These are phyloP conservation scores for Epichloe aotearoae DNA, from an alignment of 2,329 filamentous ascomycete species.

Conservation along the genomic window DNA sequence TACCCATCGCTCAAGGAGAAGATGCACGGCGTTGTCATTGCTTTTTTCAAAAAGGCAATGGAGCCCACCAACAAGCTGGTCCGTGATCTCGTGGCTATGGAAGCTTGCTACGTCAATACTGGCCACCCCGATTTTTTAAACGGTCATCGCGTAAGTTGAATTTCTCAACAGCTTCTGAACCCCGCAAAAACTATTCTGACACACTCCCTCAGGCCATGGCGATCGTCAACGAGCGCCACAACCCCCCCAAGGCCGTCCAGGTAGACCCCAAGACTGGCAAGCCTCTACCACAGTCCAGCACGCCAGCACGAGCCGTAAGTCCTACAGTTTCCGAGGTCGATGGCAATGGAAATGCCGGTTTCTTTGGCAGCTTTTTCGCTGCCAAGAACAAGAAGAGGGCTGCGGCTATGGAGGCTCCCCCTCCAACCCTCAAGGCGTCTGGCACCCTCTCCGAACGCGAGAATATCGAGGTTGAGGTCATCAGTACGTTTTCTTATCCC, in stretches of 20 bases:
- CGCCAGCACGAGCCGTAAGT: conserved; percentile 61
- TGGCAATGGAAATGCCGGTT: conserved; percentile 52
- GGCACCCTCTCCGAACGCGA: conserved; percentile 90
- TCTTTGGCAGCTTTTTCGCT: conserved; percentile 97
- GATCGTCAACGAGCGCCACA: conserved; percentile 88
- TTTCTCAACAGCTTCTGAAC: too few species aligned
- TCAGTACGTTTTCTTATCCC: conserved; percentile 51
- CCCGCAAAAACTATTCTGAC: neutral
- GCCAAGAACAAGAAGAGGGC: conserved; percentile 99
- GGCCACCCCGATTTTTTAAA: conserved; percentile 97
- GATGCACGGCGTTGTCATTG: conserved; percentile 81
- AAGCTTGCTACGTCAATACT: conserved; percentile 95
- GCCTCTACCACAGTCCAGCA: conserved; percentile 55
- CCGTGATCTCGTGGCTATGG: conserved; percentile 84
- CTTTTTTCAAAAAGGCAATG: conserved; percentile 97
- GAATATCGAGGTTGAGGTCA: conserved; percentile 92
- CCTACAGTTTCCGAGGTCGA: conserved; percentile 49
- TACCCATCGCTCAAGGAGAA: conserved; percentile 96
- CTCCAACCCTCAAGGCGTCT: conserved; percentile 83
- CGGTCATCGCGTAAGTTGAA: conserved; percentile 59
- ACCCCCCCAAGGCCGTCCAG: conserved; percentile 67
- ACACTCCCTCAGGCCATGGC: conserved; percentile 61
- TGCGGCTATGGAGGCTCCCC: conserved; percentile 98
- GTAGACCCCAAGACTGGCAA: conserved; percentile 99
- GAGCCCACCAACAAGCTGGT: conserved; percentile 97